phyloP scores from a whole-genome alignment of 176 grass and related monocot genomes.

The Areca catechu region DNA sequence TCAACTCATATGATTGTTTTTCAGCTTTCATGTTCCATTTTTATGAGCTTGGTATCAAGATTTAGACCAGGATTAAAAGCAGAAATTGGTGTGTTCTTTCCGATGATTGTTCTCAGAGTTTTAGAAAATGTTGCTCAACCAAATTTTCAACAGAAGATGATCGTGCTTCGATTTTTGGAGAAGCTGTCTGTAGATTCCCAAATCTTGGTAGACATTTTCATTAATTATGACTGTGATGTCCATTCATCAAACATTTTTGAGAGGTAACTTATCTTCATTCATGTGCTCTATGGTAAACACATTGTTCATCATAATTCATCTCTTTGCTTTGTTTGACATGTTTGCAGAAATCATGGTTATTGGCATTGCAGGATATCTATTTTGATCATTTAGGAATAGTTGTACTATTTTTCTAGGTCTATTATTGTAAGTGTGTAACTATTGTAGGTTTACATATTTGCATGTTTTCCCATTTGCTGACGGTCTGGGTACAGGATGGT shows the following conservation, averaged over 20 bases:
- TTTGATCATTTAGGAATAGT: background rate
- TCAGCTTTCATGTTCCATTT: slow-evolving; percentile 98
- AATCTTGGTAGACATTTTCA: slow-evolving; percentile 96
- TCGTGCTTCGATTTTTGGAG: slow-evolving; percentile 92
- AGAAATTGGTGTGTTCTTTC: slow-evolving; percentile 98
- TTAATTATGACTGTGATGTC: slow-evolving; percentile 98
- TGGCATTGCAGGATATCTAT: background rate
- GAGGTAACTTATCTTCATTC: slow-evolving; percentile 36
- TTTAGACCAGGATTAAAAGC: slow-evolving; percentile 98
- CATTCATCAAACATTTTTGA: slow-evolving; percentile 99
- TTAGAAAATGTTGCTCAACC: slow-evolving; percentile 96
- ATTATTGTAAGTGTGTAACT: background rate
- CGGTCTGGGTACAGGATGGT: slow-evolving; percentile 55
- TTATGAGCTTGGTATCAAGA: slow-evolving; percentile 95
- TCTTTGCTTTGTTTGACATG: too few relatives aligned
- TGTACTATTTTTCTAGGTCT: background rate
- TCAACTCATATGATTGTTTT: slow-evolving; percentile 98
- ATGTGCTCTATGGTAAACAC: background rate
- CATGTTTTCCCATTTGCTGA: too few relatives aligned
- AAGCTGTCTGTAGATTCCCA: slow-evolving; percentile 90
- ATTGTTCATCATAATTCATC: too few relatives aligned
- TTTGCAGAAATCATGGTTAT: too few relatives aligned
- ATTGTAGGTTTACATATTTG: background rate
- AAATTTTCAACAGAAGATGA: slow-evolving; percentile 99
- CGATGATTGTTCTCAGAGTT: slow-evolving; percentile 96